Evolutionary conservation across 2,329 filamentous ascomycete species (phyloP).

Genomic region (Pyrenochaeta sp.): DNA sequence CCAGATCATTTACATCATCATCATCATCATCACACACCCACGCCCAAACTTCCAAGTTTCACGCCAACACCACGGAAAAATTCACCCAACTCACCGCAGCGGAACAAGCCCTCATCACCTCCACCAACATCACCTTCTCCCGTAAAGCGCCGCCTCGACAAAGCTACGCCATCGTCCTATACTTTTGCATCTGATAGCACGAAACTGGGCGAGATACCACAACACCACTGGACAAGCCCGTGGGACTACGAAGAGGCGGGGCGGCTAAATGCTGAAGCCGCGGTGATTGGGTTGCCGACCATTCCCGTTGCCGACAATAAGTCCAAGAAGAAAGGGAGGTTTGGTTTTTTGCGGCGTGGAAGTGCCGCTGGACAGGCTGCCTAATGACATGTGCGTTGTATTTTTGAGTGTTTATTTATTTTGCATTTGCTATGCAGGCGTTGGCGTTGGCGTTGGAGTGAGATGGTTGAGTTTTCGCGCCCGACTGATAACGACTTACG

Average conservation of each 20-base stretch:
- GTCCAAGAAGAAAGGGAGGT: not conserved
- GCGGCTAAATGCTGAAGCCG: constrained; percentile 52
- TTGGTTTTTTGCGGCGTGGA: not conserved
- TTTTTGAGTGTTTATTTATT: not conserved
- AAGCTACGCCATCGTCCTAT: constrained; percentile 51
- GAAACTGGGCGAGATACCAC: constrained; percentile 59
- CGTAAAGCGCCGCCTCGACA: constrained; percentile 42
- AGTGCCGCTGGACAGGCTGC: not conserved
- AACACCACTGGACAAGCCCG: constrained; percentile 54
- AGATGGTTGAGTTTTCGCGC: not conserved
- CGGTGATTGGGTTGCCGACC: constrained; percentile 12
- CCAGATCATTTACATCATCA: constrained; percentile 24
- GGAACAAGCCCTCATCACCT: constrained; percentile 10
- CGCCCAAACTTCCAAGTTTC: constrained; percentile 23
- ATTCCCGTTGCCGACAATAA: constrained; percentile 6
- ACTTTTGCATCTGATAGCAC: constrained; percentile 57
- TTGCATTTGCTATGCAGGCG: not conserved
- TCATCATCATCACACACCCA: constrained; percentile 19
- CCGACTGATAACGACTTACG: not conserved
- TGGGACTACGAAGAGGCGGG: constrained; percentile 55
- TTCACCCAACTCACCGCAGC: not conserved
- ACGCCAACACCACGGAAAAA: constrained; percentile 7
- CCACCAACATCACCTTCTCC: constrained; percentile 8
- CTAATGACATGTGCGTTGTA: not conserved
- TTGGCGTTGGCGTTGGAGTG: not conserved